These are phyloP conservation scores for Apophysomyces elegans DNA, from an alignment of 371 early-diverging fungal species.

Conservation along the genomic window DNA sequence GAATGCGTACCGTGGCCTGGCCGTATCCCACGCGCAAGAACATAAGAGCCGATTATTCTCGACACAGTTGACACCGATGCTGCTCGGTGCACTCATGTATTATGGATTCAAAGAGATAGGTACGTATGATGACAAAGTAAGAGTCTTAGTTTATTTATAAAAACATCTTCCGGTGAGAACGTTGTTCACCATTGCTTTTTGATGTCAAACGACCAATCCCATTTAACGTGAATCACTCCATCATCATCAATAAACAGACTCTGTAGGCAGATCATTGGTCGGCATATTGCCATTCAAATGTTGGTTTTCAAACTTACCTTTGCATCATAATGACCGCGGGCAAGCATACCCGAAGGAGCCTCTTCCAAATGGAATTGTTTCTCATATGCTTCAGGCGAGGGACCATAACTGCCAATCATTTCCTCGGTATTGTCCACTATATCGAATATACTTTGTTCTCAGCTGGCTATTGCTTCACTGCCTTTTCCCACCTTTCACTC, in stretches of 20 bases:
- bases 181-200: conserved; percentile 61
- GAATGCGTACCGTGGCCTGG: no score
- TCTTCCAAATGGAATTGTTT: conserved; percentile 81
- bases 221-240: conserved; percentile 54
- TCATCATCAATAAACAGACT: conserved; percentile 64
- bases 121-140: no score
- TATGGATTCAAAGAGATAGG: no score
- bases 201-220: conserved; percentile 64
- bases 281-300: no score
- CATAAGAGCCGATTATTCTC: no score
- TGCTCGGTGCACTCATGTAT: no score
- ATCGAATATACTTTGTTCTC: conserved; percentile 5
- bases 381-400: conserved; percentile 71
- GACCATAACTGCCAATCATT: conserved; percentile 94
- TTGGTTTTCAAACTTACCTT: conserved; percentile 40
- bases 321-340: conserved; percentile 86
- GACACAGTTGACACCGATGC: no score
- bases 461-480: not conserved
- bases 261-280: conserved; percentile 16
- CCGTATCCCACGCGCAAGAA: no score
- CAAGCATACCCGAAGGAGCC: conserved; percentile 88
- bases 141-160: no score
- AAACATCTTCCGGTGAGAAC: no score
- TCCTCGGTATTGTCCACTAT: conserved; percentile 88
- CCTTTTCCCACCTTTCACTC: conserved; percentile 57